These are phyloP conservation scores for Cystobasidium ongulense DNA, from an alignment of 768 basidiomycete species.

Conservation along the genomic window DNA sequence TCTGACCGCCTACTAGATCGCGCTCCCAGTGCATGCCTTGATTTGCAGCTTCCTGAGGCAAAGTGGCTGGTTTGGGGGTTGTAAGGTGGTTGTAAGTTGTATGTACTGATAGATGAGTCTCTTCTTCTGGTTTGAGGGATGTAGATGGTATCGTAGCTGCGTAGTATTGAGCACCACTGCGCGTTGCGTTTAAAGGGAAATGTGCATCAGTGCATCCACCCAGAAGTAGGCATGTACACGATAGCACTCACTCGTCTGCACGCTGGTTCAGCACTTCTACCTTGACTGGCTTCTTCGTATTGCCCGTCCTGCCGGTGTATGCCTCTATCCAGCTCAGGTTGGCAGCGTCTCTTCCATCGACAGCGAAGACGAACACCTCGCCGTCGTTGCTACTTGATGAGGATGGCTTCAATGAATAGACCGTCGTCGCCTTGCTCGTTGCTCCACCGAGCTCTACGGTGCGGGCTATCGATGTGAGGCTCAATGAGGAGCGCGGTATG, in stretches of 20 bases:
- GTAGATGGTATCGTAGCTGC: background rate
- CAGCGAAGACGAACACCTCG: constrained; percentile 5
- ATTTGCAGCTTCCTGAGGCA: constrained; percentile 36
- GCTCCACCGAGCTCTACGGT: constrained; percentile 24
- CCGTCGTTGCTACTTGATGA: background rate
- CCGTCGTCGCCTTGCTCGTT: background rate
- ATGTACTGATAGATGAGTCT: constrained; percentile 2
- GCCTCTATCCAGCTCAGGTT: constrained; percentile 30
- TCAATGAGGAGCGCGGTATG: background rate
- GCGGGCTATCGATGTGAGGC: background rate
- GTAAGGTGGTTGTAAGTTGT: constrained; percentile 25
- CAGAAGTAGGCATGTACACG: background rate
- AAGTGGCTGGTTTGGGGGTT: constrained; percentile 29
- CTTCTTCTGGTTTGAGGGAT: background rate
- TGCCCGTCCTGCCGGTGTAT: constrained; percentile 8
- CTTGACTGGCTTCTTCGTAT: constrained; percentile 1
- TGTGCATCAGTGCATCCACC: background rate
- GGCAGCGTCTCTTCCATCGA: constrained; percentile 10
- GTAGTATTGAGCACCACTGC: constrained; percentile 25
- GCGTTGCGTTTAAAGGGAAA: background rate
- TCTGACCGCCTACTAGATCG: constrained; percentile 37
- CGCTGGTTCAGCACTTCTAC: background rate
- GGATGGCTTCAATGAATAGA: background rate
- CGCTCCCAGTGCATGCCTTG: constrained; percentile 38
- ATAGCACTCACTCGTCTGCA: constrained; percentile 11